A percentile compares a stretch with the other conserved stretches of the same genome.
phyloP scores from a whole-genome alignment of 495 filamentous ascomycete genomes.

The Aspergillus wentii region DNA sequence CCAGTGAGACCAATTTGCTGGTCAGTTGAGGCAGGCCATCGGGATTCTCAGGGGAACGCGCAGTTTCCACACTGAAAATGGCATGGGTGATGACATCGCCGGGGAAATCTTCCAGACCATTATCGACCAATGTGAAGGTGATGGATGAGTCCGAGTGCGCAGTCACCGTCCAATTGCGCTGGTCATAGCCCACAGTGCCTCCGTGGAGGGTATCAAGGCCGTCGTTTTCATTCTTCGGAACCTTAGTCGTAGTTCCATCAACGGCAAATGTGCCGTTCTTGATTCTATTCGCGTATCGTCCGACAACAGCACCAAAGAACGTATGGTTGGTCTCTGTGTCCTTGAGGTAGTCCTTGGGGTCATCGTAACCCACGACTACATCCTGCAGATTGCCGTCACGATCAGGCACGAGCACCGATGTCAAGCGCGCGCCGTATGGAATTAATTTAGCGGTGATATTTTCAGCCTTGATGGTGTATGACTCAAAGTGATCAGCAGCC shows the following conservation, averaged over 20 bases:
- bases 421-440: slow-evolving; percentile 72
- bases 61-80: slow-evolving; percentile 58
- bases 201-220: slow-evolving; percentile 74
- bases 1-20: slow-evolving; percentile 52
- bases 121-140: slow-evolving; percentile 75
- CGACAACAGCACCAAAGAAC: slow-evolving; percentile 72
- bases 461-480: slow-evolving; percentile 68
- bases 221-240: slow-evolving; percentile 66
- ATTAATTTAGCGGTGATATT: slow-evolving; percentile 73
- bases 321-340: slow-evolving; percentile 64
- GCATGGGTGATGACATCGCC: slow-evolving; percentile 75
- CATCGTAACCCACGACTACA: slow-evolving; percentile 74
- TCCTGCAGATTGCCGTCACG: slow-evolving; percentile 59
- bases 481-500: slow-evolving; percentile 37
- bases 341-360: slow-evolving; percentile 62
- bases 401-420: slow-evolving; percentile 70
- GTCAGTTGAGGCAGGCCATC: slow-evolving; percentile 40
- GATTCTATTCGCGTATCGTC: slow-evolving; percentile 83
- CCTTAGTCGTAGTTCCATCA: slow-evolving; percentile 58
- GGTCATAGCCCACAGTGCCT: slow-evolving; percentile 76
- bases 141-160: slow-evolving; percentile 61
- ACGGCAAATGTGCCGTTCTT: slow-evolving; percentile 78
- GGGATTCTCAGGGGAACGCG: slow-evolving; percentile 31
- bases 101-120: slow-evolving; percentile 71
- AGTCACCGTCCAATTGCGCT: slow-evolving; percentile 74